phyloP scores from a whole-genome alignment of 768 basidiomycete genomes.

The Phylloporus arenicola region DNA sequence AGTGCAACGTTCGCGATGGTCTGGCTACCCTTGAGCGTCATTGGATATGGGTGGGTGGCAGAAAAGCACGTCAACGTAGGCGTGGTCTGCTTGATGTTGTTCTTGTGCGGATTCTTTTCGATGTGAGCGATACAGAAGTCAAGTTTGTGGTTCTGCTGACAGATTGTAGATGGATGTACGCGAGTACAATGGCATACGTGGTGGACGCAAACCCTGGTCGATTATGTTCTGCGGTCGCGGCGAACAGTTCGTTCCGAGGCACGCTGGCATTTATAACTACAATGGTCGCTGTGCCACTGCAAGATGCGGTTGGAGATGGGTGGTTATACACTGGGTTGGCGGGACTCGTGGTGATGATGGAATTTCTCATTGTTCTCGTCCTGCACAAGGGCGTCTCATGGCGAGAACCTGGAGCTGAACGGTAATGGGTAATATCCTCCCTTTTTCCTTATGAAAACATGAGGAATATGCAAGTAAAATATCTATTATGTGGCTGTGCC shows the following conservation, averaged over 20 bases:
- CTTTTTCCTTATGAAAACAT: background rate
- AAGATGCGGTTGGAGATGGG: conserved; percentile 74
- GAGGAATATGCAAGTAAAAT: background rate
- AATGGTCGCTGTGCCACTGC: conserved; percentile 70
- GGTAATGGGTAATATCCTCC: too few species aligned
- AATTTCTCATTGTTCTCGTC: conserved; percentile 55
- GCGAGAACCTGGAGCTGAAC: conserved; percentile 35
- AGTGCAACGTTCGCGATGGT: conserved; percentile 56
- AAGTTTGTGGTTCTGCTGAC: background rate
- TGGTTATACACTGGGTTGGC: conserved; percentile 69
- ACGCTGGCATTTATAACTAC: conserved; percentile 59
- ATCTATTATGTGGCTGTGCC: conserved; percentile 16
- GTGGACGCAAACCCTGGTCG: conserved; percentile 84
- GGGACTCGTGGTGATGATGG: conserved; percentile 47
- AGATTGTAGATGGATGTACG: conserved; percentile 48
- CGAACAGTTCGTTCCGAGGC: conserved; percentile 75
- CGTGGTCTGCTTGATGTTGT: conserved; percentile 65
- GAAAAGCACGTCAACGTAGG: conserved; percentile 58
- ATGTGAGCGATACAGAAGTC: conserved; percentile 44
- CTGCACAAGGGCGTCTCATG: conserved; percentile 53
- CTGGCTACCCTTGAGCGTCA: conserved; percentile 48
- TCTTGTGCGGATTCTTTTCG: conserved; percentile 66
- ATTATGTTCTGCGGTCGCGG: conserved; percentile 68
- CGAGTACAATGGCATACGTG: conserved; percentile 73
- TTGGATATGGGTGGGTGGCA: conserved; percentile 74